phyloP scores from a whole-genome alignment of 2,329 filamentous ascomycete species.

The Epichloe sylvatica region DNA sequence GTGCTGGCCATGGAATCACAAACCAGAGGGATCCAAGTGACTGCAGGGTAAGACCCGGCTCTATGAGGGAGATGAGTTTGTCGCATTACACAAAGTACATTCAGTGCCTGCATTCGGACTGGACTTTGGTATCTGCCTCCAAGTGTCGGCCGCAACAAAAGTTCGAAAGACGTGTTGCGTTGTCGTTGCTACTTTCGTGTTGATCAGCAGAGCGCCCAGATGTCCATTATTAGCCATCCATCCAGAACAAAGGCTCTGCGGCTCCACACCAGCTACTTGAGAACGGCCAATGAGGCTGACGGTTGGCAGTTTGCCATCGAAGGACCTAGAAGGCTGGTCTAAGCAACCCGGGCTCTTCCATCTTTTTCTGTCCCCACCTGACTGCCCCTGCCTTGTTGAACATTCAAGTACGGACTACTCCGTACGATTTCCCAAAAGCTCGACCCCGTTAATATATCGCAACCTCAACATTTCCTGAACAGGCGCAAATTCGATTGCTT shows the following conservation, averaged over 20 bases:
- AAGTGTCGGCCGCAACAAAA: too few species aligned
- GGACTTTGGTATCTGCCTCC: too few species aligned
- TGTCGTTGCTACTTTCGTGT: too few species aligned
- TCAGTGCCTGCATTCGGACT: too few species aligned
- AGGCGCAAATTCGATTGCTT: neutral
- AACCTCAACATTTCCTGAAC: neutral
- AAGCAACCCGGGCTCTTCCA: constrained; percentile 11
- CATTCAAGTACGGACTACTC: neutral
- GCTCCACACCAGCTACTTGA: constrained; percentile 9
- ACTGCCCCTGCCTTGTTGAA: neutral
- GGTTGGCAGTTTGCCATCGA: constrained; percentile 22
- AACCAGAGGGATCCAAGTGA: too few species aligned
- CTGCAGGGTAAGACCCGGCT: too few species aligned
- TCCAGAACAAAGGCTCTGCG: neutral
- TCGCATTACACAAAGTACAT: too few species aligned
- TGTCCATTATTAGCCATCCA: too few species aligned
- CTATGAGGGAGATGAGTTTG: too few species aligned
- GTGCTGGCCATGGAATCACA: neutral
- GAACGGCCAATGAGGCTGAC: constrained; percentile 17
- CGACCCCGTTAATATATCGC: neutral
- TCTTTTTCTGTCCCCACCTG: constrained; percentile 13
- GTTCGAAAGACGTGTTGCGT: too few species aligned
- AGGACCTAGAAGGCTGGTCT: constrained; percentile 26
- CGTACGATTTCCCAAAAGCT: neutral
- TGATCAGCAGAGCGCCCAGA: too few species aligned